A percentile compares a stretch with the other conserved stretches of the same genome.
phyloP scores from a whole-genome alignment of 257 asterid species.

The Striga asiatica region DNA sequence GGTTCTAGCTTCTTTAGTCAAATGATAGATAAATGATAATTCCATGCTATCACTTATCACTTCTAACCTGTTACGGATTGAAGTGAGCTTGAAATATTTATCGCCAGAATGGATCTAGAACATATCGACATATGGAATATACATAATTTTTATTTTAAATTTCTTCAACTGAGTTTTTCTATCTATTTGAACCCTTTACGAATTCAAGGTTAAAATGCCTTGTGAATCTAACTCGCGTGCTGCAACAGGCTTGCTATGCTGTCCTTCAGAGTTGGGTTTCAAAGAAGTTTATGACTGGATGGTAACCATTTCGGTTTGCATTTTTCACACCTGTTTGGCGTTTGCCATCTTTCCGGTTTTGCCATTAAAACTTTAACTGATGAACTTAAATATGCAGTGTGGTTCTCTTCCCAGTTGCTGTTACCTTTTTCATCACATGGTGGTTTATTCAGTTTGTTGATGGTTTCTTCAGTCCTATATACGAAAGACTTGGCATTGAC shows the following conservation, averaged over 20 bases:
- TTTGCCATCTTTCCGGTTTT: background rate
- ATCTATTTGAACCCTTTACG: background rate
- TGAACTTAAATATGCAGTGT: constrained; percentile 43
- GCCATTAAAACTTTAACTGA: constrained; percentile 2
- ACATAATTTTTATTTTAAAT: too few species aligned
- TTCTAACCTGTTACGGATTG: background rate
- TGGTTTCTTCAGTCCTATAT: constrained; percentile 96
- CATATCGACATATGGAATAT: too few species aligned
- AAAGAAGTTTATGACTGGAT: constrained; percentile 98
- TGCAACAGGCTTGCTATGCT: constrained; percentile 87
- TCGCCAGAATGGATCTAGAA: background rate
- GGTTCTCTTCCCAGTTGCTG: constrained; percentile 95
- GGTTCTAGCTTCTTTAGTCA: too few species aligned
- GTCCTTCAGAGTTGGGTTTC: constrained; percentile 99
- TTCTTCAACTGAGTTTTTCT: background rate
- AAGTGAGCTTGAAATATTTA: background rate
- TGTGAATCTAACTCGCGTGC: constrained; percentile 15
- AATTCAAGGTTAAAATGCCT: background rate
- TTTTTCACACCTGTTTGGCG: background rate
- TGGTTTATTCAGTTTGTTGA: constrained; percentile 97
- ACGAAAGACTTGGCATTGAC: constrained; percentile 82
- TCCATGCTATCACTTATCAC: background rate
- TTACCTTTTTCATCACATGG: constrained; percentile 89
- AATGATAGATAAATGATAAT: too few species aligned
- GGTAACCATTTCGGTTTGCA: constrained; percentile 33